Percentiles rank a stretch among this genome's conserved stretches.
Evolutionary conservation across 2,329 filamentous ascomycete genomes (phyloP).

Genomic region (Diplocarpon mali): DNA sequence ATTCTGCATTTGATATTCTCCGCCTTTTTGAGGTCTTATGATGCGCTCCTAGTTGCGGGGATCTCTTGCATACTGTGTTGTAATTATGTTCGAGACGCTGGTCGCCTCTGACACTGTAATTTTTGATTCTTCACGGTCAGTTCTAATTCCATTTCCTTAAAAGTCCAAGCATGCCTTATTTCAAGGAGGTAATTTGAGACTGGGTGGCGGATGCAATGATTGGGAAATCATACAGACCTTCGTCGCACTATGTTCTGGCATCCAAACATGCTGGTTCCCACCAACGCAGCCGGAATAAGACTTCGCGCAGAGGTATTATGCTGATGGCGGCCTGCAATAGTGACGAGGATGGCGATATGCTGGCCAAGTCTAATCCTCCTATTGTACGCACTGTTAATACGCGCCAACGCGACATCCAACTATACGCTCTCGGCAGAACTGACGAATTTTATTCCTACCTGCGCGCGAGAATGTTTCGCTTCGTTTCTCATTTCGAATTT

Average conservation of each 20-base stretch:
- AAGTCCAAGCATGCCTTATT: slow-evolving; percentile 1
- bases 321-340: slow-evolving; percentile 14
- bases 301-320: slow-evolving; percentile 4
- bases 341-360: slow-evolving; percentile 26
- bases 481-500: slow-evolving; percentile 54
- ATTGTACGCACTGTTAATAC: slow-evolving; percentile 17
- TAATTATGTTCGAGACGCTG: slow-evolving; percentile 28
- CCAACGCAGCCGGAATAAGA: not conserved
- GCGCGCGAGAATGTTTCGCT: slow-evolving; percentile 49
- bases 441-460: slow-evolving; percentile 30
- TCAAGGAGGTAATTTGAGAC: not conserved
- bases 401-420: slow-evolving; percentile 12
- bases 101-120: slow-evolving; percentile 23
- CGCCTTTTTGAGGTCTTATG: slow-evolving; percentile 4
- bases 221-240: no score
- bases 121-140: slow-evolving; percentile 23
- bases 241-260: not conserved
- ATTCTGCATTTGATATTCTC: slow-evolving; percentile 5
- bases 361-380: slow-evolving; percentile 23
- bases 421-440: slow-evolving; percentile 21
- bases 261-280: slow-evolving; percentile 3
- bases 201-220: not conserved
- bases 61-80: slow-evolving; percentile 14
- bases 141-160: slow-evolving; percentile 2
- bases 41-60: slow-evolving; percentile 9